Evolutionary conservation across 2,329 filamentous ascomycete genomes (phyloP), one percentile per base, ranked within the genome.

Genomic region (Talaromyces sp.): DNA sequence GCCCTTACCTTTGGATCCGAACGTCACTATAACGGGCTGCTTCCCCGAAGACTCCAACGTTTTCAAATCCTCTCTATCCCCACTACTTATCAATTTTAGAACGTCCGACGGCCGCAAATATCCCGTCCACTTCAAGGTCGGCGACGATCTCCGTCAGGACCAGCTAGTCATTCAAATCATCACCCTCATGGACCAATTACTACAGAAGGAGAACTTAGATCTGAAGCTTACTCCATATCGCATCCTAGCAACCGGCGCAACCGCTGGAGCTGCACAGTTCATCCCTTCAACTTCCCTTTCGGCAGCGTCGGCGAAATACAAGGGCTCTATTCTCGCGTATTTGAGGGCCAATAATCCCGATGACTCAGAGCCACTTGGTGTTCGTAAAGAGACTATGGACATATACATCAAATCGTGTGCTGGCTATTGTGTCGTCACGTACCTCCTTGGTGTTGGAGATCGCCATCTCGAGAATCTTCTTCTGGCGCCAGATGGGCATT

Each of bases 111-210:
- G 89, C 7, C 82, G 81, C 39, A 88, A 87, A 60, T 99, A 97
- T 69, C 88, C 93, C 9, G 89, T 99, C 63, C 88, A 97, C 55
- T 99, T 99, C 83, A 99, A 99, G 74, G 91, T 91, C 1, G 94
- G 94, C 36, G 94, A 99, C 70, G 94, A 99, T 70, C 80, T 99
- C 53, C 89, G 94, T 13, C 94, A 99, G 74, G 94, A 99, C 69
- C 94, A 99, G 70, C 84, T 99, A 2, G 93, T 99, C 36, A 95
- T 99, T 56, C 94, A 90, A 68, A 97, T 97, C 68, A 97, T 99
- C 71, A 96, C 91, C 0, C 82, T 99, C 15, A 99, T 99, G 94
- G 94, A 99, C 67, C 89, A 93, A 59, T 84, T 99, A 1, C 81
- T 99, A 4, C 89, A 90, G 60, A 97, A 97, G 69, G 94, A 99